phyloP scores from a whole-genome alignment of 768 basidiomycete genomes.

The Auriscalpium microsporum region DNA sequence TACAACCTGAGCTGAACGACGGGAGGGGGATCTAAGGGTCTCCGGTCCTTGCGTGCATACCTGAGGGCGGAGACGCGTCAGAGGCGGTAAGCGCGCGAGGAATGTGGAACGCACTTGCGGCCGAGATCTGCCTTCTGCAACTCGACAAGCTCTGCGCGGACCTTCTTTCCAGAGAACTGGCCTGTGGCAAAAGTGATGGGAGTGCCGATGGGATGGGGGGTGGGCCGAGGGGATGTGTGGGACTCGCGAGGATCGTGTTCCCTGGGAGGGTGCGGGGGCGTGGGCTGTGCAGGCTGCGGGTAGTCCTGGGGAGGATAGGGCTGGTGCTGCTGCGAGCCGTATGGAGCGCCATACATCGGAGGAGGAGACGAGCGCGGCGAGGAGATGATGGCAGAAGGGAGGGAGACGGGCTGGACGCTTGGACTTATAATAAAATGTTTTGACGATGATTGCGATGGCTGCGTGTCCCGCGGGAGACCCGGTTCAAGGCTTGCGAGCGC shows the following conservation, averaged over 20 bases:
- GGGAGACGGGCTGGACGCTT: not conserved
- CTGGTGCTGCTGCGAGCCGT: not conserved
- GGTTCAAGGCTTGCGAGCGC: not conserved
- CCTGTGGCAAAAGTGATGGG: slow-evolving; percentile 21
- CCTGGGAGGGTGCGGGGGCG: not conserved
- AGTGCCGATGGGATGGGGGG: slow-evolving; percentile 15
- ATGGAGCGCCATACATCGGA: slow-evolving; percentile 7
- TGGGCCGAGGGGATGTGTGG: not conserved
- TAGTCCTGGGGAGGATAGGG: not conserved
- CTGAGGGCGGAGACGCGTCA: not conserved
- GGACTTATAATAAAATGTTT: not conserved
- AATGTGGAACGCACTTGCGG: slow-evolving; percentile 19
- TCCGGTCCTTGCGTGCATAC: slow-evolving; percentile 19
- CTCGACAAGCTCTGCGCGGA: slow-evolving; percentile 19
- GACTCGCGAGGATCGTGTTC: slow-evolving; percentile 6
- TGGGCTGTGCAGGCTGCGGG: not conserved
- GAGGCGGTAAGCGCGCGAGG: not conserved
- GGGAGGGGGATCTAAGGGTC: slow-evolving; percentile 20
- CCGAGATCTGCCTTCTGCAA: slow-evolving; percentile 27
- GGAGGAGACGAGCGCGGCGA: not conserved
- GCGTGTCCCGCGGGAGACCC: not conserved
- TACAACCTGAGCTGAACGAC: slow-evolving; percentile 19
- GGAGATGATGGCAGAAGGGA: not conserved
- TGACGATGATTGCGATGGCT: not conserved
- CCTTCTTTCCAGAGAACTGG: slow-evolving; percentile 22